Percentiles rank a stretch among this genome's conserved stretches.
These are phyloP conservation scores for Pseudognaphalium luteoalbum DNA, from an alignment of 129 eudicot species.

Conservation along the genomic window DNA sequence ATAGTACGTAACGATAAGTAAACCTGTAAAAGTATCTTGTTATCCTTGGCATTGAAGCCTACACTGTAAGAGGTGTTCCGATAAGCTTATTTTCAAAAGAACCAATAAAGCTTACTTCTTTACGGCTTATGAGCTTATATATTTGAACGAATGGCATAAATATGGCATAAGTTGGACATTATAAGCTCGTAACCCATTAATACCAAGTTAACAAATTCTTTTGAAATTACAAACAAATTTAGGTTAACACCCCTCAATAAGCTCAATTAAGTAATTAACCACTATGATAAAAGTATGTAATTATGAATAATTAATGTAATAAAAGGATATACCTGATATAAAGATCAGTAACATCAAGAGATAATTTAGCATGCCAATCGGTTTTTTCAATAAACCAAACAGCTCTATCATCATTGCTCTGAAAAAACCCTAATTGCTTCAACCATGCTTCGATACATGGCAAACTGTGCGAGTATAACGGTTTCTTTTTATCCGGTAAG, in stretches of 20 bases:
- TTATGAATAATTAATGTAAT: neutral
- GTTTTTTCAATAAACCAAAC: conserved; percentile 79
- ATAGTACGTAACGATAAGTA: no score
- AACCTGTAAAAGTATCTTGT: no score
- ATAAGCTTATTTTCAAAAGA: no score
- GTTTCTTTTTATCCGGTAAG: conserved; percentile 86
- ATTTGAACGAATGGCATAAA: no score
- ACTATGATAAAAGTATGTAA: neutral
- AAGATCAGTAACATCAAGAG: conserved; percentile 86
- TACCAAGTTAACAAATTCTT: no score
- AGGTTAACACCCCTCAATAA: neutral
- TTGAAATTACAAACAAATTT: no score
- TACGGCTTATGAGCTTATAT: no score
- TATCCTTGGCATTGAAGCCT: no score
- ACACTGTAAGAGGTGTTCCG: no score
- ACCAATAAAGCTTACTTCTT: no score
- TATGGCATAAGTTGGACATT: no score
- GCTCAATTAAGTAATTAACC: neutral
- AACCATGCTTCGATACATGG: conserved; percentile 90
- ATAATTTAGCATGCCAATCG: conserved; percentile 90
- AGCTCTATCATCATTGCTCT: conserved; percentile 80
- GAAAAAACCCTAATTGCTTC: conserved; percentile 69
- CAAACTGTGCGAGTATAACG: conserved; percentile 84
- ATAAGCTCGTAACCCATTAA: no score
- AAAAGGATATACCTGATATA: conserved; percentile 61